These are phyloP conservation scores for Suhomyces chickasaworum DNA, from an alignment of 1,139 yeast species.

Conservation along the genomic window DNA sequence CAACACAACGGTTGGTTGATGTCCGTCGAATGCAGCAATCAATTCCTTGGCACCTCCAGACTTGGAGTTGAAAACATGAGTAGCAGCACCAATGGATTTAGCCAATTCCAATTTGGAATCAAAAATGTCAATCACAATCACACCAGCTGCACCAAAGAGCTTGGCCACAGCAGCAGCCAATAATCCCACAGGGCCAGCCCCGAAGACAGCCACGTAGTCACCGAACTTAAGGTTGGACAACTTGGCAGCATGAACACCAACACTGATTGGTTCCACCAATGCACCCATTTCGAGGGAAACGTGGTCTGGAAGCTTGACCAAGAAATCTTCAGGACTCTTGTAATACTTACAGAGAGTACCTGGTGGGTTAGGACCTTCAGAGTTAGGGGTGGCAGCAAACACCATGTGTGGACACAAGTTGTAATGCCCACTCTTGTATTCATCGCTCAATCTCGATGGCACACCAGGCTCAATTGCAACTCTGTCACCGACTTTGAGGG, in stretches of 20 bases:
- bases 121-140: slow-evolving; percentile 65
- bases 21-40: slow-evolving; percentile 44
- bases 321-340: slow-evolving; percentile 79
- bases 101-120: slow-evolving; percentile 64
- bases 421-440: slow-evolving; percentile 74
- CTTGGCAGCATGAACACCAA: slow-evolving; percentile 81
- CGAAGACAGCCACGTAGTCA: slow-evolving; percentile 75
- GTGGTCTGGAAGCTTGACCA: slow-evolving; percentile 75
- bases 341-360: slow-evolving; percentile 79
- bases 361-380: slow-evolving; percentile 47
- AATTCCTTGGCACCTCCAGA: slow-evolving; percentile 41
- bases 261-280: slow-evolving; percentile 82
- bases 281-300: slow-evolving; percentile 87
- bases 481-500: slow-evolving; percentile 69
- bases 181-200: slow-evolving; percentile 94
- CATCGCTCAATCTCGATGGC: slow-evolving; percentile 75
- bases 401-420: slow-evolving; percentile 81
- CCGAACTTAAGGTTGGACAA: slow-evolving; percentile 70
- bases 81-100: slow-evolving; percentile 55
- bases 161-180: slow-evolving; percentile 76
- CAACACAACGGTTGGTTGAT: slow-evolving; percentile 59
- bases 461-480: slow-evolving; percentile 79
- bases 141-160: slow-evolving; percentile 78
- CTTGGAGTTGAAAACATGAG: slow-evolving; percentile 61
- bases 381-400: slow-evolving; percentile 82